These are phyloP conservation scores for Malania oleifera DNA, from an alignment of 164 flowering plant genomes.

Conservation along the genomic window DNA sequence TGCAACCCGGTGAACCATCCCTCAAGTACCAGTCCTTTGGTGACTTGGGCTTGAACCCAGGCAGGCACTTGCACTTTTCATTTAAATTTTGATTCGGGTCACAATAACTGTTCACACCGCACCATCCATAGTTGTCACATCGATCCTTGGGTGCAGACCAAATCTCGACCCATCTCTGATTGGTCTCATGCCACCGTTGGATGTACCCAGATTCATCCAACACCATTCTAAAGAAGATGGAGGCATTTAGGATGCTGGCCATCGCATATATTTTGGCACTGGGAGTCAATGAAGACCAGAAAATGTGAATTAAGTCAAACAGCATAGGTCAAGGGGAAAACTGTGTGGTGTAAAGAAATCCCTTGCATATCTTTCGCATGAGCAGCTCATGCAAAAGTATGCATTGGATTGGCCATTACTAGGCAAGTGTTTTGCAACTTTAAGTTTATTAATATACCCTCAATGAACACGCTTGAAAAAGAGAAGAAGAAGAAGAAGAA, in stretches of 20 bases:
- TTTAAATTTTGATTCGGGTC: neutral
- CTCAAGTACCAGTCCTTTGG: slow-evolving; percentile 26
- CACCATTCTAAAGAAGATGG: slow-evolving; percentile 14
- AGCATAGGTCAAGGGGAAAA: too few species aligned
- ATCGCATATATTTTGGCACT: slow-evolving; percentile 9
- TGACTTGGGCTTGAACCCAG: slow-evolving; percentile 33
- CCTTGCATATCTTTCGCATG: too few species aligned
- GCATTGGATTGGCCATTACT: too few species aligned
- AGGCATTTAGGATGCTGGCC: neutral
- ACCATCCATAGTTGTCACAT: slow-evolving; percentile 29
- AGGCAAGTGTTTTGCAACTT: too few species aligned
- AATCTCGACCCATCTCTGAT: slow-evolving; percentile 17
- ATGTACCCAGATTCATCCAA: slow-evolving; percentile 14
- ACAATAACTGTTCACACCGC: slow-evolving; percentile 28
- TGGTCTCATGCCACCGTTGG: slow-evolving; percentile 12
- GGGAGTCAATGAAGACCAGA: too few species aligned
- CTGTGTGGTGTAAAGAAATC: too few species aligned
- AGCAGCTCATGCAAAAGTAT: too few species aligned
- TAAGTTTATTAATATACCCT: too few species aligned
- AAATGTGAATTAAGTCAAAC: too few species aligned
- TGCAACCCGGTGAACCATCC: slow-evolving; percentile 41
- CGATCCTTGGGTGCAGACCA: slow-evolving; percentile 17
- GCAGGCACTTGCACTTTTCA: slow-evolving; percentile 25
- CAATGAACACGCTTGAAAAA: too few species aligned
- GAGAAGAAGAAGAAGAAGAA: too few species aligned